Evolutionary conservation across 306 rosid species (phyloP).

Genomic region (Chamaecrista fasciculata): DNA sequence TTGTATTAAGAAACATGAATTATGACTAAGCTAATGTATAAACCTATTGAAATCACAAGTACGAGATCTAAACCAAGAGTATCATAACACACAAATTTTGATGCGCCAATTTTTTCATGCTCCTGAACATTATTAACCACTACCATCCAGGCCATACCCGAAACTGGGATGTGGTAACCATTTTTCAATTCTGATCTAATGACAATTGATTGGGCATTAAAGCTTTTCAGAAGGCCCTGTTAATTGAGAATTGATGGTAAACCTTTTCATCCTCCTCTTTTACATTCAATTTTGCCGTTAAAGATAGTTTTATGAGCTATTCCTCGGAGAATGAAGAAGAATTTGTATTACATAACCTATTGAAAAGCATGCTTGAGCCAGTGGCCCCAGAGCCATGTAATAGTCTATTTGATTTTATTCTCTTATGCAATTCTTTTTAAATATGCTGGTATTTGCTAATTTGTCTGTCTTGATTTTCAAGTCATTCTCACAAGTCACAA

Average conservation of each 20-base stretch:
- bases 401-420: not conserved
- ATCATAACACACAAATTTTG: not conserved
- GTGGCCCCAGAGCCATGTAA: not conserved
- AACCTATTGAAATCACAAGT: not conserved
- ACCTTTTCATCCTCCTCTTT: not conserved
- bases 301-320: not conserved
- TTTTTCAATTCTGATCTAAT: not conserved
- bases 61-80: not conserved
- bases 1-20: not conserved
- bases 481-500: not conserved
- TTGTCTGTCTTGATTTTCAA: conserved; percentile 3
- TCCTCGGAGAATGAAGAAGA: not conserved
- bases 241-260: not conserved
- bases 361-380: not conserved
- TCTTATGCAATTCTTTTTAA: not conserved
- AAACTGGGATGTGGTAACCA: not conserved
- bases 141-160: not conserved
- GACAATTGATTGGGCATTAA: not conserved
- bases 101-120: not conserved
- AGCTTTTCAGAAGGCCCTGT: not conserved
- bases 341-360: not conserved
- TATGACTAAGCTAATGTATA: not conserved
- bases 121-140: not conserved
- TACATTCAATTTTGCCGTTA: not conserved
- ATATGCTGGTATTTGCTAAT: not conserved